These are phyloP conservation scores for Adansonia grandidieri DNA, from an alignment of 441 rosid species.

Conservation along the genomic window DNA sequence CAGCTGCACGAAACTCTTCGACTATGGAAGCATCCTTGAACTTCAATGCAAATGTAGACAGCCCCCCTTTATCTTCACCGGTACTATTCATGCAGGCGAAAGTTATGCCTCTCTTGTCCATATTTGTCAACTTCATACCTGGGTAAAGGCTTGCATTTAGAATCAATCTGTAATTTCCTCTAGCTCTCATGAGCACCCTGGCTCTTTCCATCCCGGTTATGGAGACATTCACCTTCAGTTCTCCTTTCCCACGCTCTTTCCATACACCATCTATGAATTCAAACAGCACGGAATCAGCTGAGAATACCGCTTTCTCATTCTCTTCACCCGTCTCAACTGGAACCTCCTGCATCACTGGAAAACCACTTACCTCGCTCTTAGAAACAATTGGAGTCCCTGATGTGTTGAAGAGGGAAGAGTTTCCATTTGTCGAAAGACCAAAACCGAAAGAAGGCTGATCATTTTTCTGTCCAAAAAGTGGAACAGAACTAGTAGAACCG, in stretches of 20 bases:
- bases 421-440: slow-evolving; percentile 67
- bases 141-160: slow-evolving; percentile 86
- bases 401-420: slow-evolving; percentile 39
- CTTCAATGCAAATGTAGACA: slow-evolving; percentile 84
- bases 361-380: slow-evolving; percentile 54
- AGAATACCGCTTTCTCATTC: slow-evolving; percentile 66
- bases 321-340: slow-evolving; percentile 93
- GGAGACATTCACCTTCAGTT: slow-evolving; percentile 76
- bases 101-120: slow-evolving; percentile 89
- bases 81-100: slow-evolving; percentile 81
- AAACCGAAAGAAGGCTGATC: slow-evolving; percentile 65
- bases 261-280: slow-evolving; percentile 48
- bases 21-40: slow-evolving; percentile 69
- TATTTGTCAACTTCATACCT: slow-evolving; percentile 84
- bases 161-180: slow-evolving; percentile 82
- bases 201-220: slow-evolving; percentile 54
- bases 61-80: slow-evolving; percentile 59
- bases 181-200: slow-evolving; percentile 83
- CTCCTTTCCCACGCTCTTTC: slow-evolving; percentile 98
- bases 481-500: slow-evolving; percentile 46
- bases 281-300: slow-evolving; percentile 78
- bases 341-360: slow-evolving; percentile 76
- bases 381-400: slow-evolving; percentile 49
- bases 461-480: slow-evolving; percentile 48
- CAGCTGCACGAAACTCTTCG: slow-evolving; percentile 65